Percentiles rank a stretch among this genome's conserved stretches.
Conservation (phyloP, 2,329 filamentous ascomycete species). For the Penicillium sp. region DNA sequence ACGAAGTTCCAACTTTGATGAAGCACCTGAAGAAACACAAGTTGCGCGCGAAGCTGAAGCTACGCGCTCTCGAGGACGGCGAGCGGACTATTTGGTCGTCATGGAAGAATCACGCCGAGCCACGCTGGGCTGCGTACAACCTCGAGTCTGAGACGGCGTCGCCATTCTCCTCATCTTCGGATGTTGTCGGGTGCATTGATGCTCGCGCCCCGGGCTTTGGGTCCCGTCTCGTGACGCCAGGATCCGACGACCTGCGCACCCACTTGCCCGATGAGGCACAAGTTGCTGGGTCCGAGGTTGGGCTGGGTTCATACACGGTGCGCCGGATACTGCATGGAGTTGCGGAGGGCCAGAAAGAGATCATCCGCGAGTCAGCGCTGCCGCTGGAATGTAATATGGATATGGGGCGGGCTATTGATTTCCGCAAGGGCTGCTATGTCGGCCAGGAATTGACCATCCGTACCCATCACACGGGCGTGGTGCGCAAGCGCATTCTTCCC, state of each 20-base stretch:
- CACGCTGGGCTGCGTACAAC: slow-evolving; percentile 42
- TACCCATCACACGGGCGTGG: slow-evolving; percentile 90
- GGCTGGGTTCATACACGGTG: slow-evolving; percentile 67
- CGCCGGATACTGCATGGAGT: slow-evolving; percentile 79
- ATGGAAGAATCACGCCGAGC: slow-evolving; percentile 62
- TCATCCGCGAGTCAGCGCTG: slow-evolving; percentile 69
- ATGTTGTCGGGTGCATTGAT: slow-evolving; percentile 40
- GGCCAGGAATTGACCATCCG: slow-evolving; percentile 96
- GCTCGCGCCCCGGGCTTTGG: slow-evolving; percentile 44
- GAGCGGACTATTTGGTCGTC: slow-evolving; percentile 71
- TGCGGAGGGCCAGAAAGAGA: slow-evolving; percentile 80
- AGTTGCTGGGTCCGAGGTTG: slow-evolving; percentile 50
- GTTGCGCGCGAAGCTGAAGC: slow-evolving; percentile 73
- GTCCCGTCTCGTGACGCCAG: slow-evolving; percentile 41
- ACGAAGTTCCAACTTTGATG: slow-evolving; percentile 62
- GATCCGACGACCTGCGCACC: slow-evolving; percentile 34
- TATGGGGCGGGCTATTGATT: slow-evolving; percentile 81
- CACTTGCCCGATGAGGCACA: slow-evolving; percentile 35
- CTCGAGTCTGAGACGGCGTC: slow-evolving; percentile 36
- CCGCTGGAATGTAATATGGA: slow-evolving; percentile 92
- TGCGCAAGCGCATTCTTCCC: slow-evolving; percentile 85
- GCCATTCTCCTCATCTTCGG: slow-evolving; percentile 29
- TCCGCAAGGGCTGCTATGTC: slow-evolving; percentile 94
- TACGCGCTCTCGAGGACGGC: slow-evolving; percentile 65
- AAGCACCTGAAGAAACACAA: slow-evolving; percentile 84